Conservation (phyloP, 805 yeast genomes). For the Myxozyma vanderwaltii region DNA sequence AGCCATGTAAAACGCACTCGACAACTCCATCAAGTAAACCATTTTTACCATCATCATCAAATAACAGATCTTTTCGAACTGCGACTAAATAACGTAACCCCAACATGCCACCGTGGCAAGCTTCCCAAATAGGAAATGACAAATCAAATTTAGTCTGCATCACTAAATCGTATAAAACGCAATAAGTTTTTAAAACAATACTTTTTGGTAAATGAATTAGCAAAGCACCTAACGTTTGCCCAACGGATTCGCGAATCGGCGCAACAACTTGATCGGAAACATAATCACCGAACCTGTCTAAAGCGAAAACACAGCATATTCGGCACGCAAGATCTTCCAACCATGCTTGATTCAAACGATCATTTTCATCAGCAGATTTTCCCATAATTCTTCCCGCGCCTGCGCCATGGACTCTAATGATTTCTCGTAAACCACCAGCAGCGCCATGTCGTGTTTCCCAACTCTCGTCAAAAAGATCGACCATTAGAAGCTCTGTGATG, state of each 20-base stretch:
- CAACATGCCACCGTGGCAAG: conserved; percentile 95
- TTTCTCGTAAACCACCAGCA: conserved; percentile 85
- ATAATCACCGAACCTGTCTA: conserved; percentile 95
- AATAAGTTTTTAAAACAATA: conserved; percentile 62
- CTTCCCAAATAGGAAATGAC: conserved; percentile 82
- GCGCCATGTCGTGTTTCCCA: conserved; percentile 99
- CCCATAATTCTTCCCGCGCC: conserved; percentile 83
- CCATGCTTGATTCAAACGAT: conserved; percentile 62
- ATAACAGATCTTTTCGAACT: conserved; percentile 77
- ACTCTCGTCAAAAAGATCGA: conserved; percentile 75
- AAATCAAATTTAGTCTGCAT: conserved; percentile 56
- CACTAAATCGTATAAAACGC: conserved; percentile 66
- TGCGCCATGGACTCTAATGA: conserved; percentile 75
- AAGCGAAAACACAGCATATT: conserved; percentile 79
- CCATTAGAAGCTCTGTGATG: conserved; percentile 75
- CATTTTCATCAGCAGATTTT: conserved; percentile 62
- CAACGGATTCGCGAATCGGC: conserved; percentile 95
- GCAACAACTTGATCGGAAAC: conserved; percentile 97
- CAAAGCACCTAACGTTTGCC: conserved; percentile 89
- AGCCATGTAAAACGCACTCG: conserved; percentile 82
- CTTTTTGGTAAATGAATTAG: conserved; percentile 69
- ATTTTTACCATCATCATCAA: conserved; percentile 49
- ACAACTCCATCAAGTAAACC: conserved; percentile 70
- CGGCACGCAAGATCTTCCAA: conserved; percentile 88
- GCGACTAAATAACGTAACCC: conserved; percentile 92